phyloP scores from a whole-genome alignment of 2,329 filamentous ascomycete species.

The Xylariaceae sp. region DNA sequence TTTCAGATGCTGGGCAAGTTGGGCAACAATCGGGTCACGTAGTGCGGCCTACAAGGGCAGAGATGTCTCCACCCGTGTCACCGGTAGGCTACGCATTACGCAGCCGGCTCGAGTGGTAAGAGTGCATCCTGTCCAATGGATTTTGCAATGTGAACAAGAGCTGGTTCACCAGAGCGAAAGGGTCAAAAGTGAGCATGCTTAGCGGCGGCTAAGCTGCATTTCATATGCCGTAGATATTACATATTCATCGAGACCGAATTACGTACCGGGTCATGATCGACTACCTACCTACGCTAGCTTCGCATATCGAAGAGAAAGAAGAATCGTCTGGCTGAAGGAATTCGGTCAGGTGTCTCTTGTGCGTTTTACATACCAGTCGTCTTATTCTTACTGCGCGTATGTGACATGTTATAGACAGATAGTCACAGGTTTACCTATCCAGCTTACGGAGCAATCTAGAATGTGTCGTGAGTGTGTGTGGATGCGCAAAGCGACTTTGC shows the following conservation, averaged over 20 bases:
- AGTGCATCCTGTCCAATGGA: constrained; percentile 8
- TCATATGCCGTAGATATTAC: not conserved
- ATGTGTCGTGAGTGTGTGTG: no score
- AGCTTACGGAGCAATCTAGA: no score
- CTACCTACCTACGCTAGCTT: not conserved
- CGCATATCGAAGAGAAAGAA: not conserved
- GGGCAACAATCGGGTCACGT: constrained; percentile 23
- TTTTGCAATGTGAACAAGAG: not conserved
- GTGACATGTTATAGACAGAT: no score
- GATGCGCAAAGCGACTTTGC: no score
- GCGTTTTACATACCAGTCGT: no score
- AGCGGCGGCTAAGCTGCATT: not conserved
- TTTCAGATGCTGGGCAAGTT: constrained; percentile 15
- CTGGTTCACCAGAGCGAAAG: not conserved
- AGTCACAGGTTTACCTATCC: no score
- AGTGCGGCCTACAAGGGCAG: constrained; percentile 2
- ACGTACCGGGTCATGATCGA: not conserved
- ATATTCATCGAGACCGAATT: not conserved
- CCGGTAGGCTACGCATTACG: not conserved
- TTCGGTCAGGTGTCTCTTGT: not conserved
- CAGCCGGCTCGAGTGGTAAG: not conserved
- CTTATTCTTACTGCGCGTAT: no score
- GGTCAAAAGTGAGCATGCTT: not conserved
- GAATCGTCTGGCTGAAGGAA: not conserved
- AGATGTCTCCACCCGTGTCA: constrained; percentile 6